These are phyloP conservation scores for Pythium insidiosum DNA, from an alignment of 352 stramenopile species.

Conservation along the genomic window DNA sequence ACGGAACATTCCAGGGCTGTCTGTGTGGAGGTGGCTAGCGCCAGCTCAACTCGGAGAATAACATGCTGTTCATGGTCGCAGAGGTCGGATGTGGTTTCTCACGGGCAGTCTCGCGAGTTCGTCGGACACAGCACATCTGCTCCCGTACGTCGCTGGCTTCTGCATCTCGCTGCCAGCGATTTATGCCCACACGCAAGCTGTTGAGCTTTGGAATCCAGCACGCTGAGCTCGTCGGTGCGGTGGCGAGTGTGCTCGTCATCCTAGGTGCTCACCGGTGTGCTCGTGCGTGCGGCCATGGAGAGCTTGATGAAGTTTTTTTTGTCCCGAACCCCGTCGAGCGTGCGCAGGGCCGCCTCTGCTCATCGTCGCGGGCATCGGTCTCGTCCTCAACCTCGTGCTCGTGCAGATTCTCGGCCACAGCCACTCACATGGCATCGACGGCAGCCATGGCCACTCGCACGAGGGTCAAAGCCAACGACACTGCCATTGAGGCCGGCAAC, in stretches of 20 bases:
- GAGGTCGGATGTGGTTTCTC: slow-evolving; percentile 93
- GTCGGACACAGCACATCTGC: slow-evolving; percentile 74
- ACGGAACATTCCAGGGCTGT: too few species aligned
- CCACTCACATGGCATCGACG: slow-evolving; percentile 21
- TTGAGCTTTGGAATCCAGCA: slow-evolving; percentile 94
- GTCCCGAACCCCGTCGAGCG: slow-evolving; percentile 59
- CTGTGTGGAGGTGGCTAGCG: too few species aligned
- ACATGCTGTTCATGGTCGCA: slow-evolving; percentile 97
- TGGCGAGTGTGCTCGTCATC: slow-evolving; percentile 93
- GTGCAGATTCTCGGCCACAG: slow-evolving; percentile 89
- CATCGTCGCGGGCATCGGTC: slow-evolving; percentile 90
- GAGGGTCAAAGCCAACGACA: slow-evolving; percentile 19
- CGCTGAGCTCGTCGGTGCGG: slow-evolving; percentile 93
- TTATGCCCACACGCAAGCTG: slow-evolving; percentile 44
- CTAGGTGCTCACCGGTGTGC: slow-evolving; percentile 89
- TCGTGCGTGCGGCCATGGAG: slow-evolving; percentile 92
- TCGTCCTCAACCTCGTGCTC: slow-evolving; percentile 95
- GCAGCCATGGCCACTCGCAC: slow-evolving; percentile 21
- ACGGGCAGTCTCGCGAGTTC: slow-evolving; percentile 94
- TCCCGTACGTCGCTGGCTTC: slow-evolving; percentile 76
- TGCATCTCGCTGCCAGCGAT: slow-evolving; percentile 80
- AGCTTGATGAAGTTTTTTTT: slow-evolving; percentile 80
- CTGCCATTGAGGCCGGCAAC: slow-evolving; percentile 3
- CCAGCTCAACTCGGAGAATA: too few species aligned
- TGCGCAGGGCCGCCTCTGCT: slow-evolving; percentile 96